phyloP scores from a whole-genome alignment of 352 stramenopile genomes.

The Pythium pyrilobum region DNA sequence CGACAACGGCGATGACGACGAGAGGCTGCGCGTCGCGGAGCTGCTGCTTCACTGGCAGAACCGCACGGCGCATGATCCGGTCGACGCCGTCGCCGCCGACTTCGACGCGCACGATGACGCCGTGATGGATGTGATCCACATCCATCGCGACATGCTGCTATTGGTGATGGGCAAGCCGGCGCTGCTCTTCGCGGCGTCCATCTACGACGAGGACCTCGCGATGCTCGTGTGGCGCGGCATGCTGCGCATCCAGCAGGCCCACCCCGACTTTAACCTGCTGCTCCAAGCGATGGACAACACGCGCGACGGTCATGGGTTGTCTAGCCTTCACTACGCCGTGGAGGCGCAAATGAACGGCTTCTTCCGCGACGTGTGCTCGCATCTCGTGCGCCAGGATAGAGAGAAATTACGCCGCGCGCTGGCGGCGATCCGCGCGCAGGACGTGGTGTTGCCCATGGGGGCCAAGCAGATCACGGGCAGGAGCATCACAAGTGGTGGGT shows the following conservation, averaged over 20 bases:
- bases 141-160: conserved; percentile 26
- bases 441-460: conserved; percentile 62
- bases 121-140: not conserved
- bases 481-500: conserved; percentile 67
- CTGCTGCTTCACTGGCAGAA: conserved; percentile 20
- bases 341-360: conserved; percentile 67
- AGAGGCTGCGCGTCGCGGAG: conserved; percentile 10
- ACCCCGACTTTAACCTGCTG: conserved; percentile 37
- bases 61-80: not conserved
- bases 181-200: conserved; percentile 72
- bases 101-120: conserved; percentile 19
- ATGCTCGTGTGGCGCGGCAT: conserved; percentile 56
- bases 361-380: conserved; percentile 24
- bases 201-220: conserved; percentile 82
- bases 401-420: conserved; percentile 4
- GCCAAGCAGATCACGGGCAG: conserved; percentile 57
- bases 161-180: conserved; percentile 73
- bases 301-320: conserved; percentile 62
- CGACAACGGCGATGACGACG: conserved; percentile 14
- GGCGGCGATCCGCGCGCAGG: conserved; percentile 29
- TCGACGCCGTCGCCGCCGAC: conserved; percentile 29
- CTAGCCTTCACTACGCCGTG: conserved; percentile 65
- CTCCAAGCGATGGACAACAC: conserved; percentile 71
- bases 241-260: conserved; percentile 32
- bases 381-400: not conserved